Conservation (phyloP, 2,329 filamentous ascomycete genomes). For the Aspergillus udagawae region DNA sequence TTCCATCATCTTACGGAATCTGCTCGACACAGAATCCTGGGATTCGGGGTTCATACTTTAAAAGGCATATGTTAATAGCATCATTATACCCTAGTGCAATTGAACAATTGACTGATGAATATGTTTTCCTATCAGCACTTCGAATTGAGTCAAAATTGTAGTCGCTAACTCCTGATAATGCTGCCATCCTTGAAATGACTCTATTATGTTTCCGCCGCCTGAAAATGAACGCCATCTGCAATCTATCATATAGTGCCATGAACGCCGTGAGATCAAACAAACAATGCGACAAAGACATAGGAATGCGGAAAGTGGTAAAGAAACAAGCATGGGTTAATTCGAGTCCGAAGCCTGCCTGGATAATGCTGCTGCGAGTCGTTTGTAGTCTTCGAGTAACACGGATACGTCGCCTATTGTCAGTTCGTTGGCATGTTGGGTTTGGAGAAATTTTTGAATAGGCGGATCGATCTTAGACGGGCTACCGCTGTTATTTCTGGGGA, state of each 20-base stretch:
- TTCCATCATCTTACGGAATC: not conserved
- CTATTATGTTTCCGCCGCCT: not conserved
- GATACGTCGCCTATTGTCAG: constrained; percentile 69
- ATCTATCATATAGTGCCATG: not conserved
- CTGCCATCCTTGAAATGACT: not conserved
- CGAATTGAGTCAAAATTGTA: not conserved
- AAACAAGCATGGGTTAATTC: constrained; percentile 7
- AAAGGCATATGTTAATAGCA: constrained; percentile 2
- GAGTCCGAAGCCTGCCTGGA: constrained; percentile 42
- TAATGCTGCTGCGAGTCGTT: constrained; percentile 63
- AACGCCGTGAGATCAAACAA: not conserved
- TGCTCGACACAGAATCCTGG: not conserved
- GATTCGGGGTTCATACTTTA: not conserved
- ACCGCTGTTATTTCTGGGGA: constrained; percentile 3
- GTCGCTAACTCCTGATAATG: not conserved
- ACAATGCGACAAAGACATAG: not conserved
- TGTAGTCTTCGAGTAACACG: constrained; percentile 69
- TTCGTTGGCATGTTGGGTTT: constrained; percentile 65
- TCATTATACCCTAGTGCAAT: constrained; percentile 6
- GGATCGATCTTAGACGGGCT: constrained; percentile 42
- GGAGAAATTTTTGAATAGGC: constrained; percentile 69
- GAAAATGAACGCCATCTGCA: not conserved
- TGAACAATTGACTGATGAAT: not conserved
- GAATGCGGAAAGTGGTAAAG: not conserved
- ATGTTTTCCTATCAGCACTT: not conserved